Evolutionary conservation across 306 rosid genomes (phyloP), one percentile per base, ranked within the genome.

Genomic region (Prunus padus): DNA sequence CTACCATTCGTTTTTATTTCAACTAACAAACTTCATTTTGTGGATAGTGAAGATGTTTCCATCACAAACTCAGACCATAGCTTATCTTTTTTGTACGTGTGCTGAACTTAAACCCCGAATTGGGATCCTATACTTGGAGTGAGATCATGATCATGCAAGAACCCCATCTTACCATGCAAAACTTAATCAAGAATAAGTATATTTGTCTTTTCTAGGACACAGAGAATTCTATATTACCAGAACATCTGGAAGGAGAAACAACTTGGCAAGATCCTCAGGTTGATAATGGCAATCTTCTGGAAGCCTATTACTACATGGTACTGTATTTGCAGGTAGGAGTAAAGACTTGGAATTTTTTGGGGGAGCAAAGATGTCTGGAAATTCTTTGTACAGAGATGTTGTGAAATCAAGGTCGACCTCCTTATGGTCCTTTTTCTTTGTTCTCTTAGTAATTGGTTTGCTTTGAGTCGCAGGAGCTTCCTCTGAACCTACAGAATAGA

Each of bases 161-260:
- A 33, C 10, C 46, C 19, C 44, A 61, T 25, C 23, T 59, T 59
- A 12, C 15, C 49, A 15, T 40, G 50, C 55, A 71, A 13, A 61
- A 30, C 30, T 46, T 16, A 4, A 25, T 20, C 50, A 55, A 1
- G 33, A 2, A 40, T 37, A 73, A 44, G 25, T 16, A 13, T 1
- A 45, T 23, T 11, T 15, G 11, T 8, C 4, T 14, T 3, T 11
- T 23, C 22, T 25, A 10, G 76, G 31, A 45, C 26, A 72, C 8
- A 33, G 22, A 73, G 26, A 59, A 18, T n/a, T 67, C 22, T 61
- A 19, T 18, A 56, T 66, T 73, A 76, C 81, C 87, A 52, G 19
- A 62, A 79, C 71, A 83, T 54, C 72, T 8, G 84, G 79, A 51
- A 72, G 82, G 66, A 83, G 79, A 63, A 79, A 83, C 66, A 72